Conservation (phyloP, 192 early-diverging fungal species). For the Coemansia sp. region DNA sequence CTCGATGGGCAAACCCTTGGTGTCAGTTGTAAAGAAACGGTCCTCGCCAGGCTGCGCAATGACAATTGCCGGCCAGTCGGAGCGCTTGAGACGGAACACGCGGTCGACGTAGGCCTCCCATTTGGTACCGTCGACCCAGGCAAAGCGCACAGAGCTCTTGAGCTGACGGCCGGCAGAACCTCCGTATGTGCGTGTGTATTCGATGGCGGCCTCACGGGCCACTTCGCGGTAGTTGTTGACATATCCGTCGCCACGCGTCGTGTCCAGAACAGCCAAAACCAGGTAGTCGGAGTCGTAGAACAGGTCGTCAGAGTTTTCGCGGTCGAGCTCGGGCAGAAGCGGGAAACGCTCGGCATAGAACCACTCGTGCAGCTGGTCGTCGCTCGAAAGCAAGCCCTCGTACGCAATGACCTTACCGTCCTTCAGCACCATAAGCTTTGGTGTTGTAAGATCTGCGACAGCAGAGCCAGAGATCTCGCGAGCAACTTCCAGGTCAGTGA, state of each 20-base stretch:
- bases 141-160: conserved; percentile 56
- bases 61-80: conserved; percentile 48
- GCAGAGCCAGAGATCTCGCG: conserved; percentile 5
- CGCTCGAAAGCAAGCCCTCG: conserved; percentile 32
- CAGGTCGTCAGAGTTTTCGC: conserved; percentile 67
- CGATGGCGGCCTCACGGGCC: conserved; percentile 28
- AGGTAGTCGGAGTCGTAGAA: conserved; percentile 66
- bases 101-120: conserved; percentile 63
- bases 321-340: conserved; percentile 62
- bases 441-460: conserved; percentile 22
- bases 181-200: conserved; percentile 15
- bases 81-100: conserved; percentile 50
- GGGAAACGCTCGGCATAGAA: conserved; percentile 67
- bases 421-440: conserved; percentile 62
- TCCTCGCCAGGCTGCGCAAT: conserved; percentile 57
- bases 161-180: not conserved
- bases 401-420: conserved; percentile 51
- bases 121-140: conserved; percentile 62
- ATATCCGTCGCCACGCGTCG: conserved; percentile 21
- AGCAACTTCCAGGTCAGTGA: conserved; percentile 17
- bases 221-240: conserved; percentile 17
- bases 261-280: conserved; percentile 65
- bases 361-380: conserved; percentile 58
- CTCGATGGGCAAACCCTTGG: conserved; percentile 27
- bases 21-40: conserved; percentile 33